Percentiles rank a stretch among this genome's conserved stretches.
Evolutionary conservation across 1,284 basidiomycete species (phyloP).

Genomic region (Irpex lacteus): DNA sequence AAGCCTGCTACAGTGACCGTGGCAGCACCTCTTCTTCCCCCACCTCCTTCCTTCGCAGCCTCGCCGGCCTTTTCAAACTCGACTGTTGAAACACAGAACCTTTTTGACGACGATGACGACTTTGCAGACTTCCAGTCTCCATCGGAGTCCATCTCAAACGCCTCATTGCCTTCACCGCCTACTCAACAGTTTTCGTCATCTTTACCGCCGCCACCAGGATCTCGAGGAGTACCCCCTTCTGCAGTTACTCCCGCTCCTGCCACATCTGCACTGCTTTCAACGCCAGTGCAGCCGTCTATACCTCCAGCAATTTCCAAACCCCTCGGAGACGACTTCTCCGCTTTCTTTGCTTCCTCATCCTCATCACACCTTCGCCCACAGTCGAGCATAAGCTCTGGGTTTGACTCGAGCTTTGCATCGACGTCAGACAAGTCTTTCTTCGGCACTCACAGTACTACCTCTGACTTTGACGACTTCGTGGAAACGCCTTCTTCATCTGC

Average conservation of each 20-base stretch:
- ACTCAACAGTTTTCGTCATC: constrained; percentile 5
- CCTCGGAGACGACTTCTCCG: constrained; percentile 19
- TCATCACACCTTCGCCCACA: constrained; percentile 2
- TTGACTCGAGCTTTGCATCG: constrained; percentile 15
- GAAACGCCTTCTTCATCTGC: constrained; percentile 13
- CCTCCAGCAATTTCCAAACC: constrained; percentile 2
- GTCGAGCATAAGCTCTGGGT: constrained; percentile 8
- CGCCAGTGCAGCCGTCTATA: neutral
- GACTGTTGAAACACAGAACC: neutral
- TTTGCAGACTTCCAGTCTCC: constrained; percentile 24
- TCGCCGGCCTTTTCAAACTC: neutral
- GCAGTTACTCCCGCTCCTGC: neutral
- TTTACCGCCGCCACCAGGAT: constrained; percentile 6
- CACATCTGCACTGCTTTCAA: neutral
- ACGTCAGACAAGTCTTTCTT: constrained; percentile 21
- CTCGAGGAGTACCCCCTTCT: neutral
- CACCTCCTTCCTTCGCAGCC: constrained; percentile 11
- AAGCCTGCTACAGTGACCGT: neutral
- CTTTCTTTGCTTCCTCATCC: constrained; percentile 22
- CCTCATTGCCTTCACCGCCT: constrained; percentile 2
- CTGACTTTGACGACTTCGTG: constrained; percentile 19
- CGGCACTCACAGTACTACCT: constrained; percentile 16
- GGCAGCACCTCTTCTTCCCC: constrained; percentile 14
- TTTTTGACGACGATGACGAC: constrained; percentile 25
- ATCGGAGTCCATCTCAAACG: neutral